phyloP scores from a whole-genome alignment of 495 filamentous ascomycete species.

The Penicillium verhagenii region DNA sequence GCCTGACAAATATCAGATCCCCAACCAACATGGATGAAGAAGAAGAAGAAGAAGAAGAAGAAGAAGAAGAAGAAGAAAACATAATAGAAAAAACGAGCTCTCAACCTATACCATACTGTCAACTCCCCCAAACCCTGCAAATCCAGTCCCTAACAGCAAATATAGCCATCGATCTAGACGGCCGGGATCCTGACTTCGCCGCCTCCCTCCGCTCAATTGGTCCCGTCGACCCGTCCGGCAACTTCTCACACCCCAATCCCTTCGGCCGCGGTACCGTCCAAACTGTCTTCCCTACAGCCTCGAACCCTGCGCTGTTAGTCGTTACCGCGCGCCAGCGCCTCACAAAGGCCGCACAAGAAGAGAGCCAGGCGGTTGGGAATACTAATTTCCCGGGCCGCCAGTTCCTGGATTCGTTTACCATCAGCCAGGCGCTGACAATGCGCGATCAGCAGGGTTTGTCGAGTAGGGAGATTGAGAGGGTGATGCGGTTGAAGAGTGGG shows the following conservation, averaged over 20 bases:
- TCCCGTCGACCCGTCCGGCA: constrained; percentile 61
- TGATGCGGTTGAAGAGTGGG: constrained; percentile 56
- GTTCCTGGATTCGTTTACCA: constrained; percentile 61
- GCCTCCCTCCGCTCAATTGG: constrained; percentile 62
- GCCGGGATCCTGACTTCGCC: constrained; percentile 62
- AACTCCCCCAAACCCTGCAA: neutral
- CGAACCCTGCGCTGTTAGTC: constrained; percentile 53
- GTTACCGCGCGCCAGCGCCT: constrained; percentile 45
- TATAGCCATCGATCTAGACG: constrained; percentile 64
- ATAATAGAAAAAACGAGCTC: too few relatives aligned
- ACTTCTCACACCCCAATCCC: constrained; percentile 56
- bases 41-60: neutral
- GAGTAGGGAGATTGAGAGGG: constrained; percentile 56
- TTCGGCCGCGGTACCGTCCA: constrained; percentile 21
- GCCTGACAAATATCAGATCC: neutral
- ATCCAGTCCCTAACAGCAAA: constrained; percentile 3
- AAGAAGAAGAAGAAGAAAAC: neutral
- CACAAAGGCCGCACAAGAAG: constrained; percentile 49
- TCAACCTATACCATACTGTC: neutral
- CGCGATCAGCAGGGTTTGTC: constrained; percentile 53
- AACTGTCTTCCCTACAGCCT: constrained; percentile 48
- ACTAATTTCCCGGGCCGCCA: constrained; percentile 43
- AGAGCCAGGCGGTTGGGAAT: constrained; percentile 45
- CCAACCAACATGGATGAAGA: neutral
- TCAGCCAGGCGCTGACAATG: constrained; percentile 60